These are phyloP conservation scores for Artemisia tridentata DNA, from an alignment of 129 eudicot genomes.

Conservation along the genomic window DNA sequence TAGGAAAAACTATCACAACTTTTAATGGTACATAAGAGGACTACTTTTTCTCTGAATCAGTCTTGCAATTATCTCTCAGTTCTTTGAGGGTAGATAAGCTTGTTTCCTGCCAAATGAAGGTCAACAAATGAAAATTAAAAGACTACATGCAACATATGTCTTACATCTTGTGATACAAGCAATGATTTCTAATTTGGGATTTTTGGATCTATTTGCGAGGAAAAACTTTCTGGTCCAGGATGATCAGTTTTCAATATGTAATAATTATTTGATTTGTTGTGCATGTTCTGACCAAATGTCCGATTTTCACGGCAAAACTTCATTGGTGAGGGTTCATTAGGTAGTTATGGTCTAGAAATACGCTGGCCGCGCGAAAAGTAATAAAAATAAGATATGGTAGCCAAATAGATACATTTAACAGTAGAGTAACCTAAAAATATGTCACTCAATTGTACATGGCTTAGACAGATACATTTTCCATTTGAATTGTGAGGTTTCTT, in stretches of 20 bases:
- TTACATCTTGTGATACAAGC: too few species aligned
- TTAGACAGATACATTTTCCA: neutral
- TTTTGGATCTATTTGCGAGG: neutral
- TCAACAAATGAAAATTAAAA: constrained; percentile 4
- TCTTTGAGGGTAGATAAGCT: constrained; percentile 53
- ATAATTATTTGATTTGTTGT: too few species aligned
- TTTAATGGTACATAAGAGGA: constrained; percentile 4
- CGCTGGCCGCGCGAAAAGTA: too few species aligned
- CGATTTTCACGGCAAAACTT: too few species aligned
- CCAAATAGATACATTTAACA: neutral
- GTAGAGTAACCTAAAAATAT: neutral
- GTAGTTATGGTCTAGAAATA: too few species aligned
- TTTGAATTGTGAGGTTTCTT: neutral
- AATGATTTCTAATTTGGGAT: neutral
- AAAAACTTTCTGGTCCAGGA: too few species aligned
- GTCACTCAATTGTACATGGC: neutral
- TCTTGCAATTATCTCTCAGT: constrained; percentile 57
- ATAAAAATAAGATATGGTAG: neutral
- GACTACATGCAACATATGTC: neutral
- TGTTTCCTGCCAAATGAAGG: constrained; percentile 50
- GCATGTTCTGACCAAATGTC: too few species aligned
- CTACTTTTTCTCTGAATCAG: constrained; percentile 44
- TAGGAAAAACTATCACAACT: constrained; percentile 17
- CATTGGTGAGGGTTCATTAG: too few species aligned
- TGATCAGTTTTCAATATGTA: too few species aligned